These are phyloP conservation scores for Backusella sp. DNA, from an alignment of 192 early-diverging fungal species.

Conservation along the genomic window DNA sequence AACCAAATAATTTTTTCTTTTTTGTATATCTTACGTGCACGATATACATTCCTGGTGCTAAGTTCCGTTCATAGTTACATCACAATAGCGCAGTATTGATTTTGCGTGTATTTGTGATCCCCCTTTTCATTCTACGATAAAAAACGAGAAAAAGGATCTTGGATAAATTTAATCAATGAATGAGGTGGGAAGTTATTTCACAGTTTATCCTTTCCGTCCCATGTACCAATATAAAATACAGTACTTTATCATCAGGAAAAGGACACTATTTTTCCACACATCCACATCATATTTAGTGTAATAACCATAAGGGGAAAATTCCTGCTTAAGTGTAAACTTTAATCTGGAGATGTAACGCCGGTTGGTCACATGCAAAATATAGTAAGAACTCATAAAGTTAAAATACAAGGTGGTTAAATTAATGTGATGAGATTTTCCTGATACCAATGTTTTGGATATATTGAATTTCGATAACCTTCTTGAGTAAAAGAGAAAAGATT, in stretches of 20 bases:
- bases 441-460: too few relatives aligned
- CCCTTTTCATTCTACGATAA: too few relatives aligned
- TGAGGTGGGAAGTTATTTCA: background rate
- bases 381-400: background rate
- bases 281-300: background rate
- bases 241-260: background rate
- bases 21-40: too few relatives aligned
- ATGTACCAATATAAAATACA: background rate
- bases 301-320: background rate
- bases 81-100: too few relatives aligned
- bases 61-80: too few relatives aligned
- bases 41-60: too few relatives aligned
- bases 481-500: too few relatives aligned
- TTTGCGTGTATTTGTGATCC: background rate
- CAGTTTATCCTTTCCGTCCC: background rate
- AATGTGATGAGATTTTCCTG: background rate
- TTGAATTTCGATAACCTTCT: too few relatives aligned
- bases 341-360: background rate
- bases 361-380: background rate
- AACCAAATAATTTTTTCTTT: too few relatives aligned
- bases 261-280: background rate
- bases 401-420: background rate
- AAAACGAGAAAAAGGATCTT: background rate
- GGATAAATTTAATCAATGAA: background rate
- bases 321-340: background rate